A percentile compares a stretch with the other conserved stretches of the same genome.
Conservation (phyloP, 2,329 filamentous ascomycete species). For the Phialophora verrucosa region DNA sequence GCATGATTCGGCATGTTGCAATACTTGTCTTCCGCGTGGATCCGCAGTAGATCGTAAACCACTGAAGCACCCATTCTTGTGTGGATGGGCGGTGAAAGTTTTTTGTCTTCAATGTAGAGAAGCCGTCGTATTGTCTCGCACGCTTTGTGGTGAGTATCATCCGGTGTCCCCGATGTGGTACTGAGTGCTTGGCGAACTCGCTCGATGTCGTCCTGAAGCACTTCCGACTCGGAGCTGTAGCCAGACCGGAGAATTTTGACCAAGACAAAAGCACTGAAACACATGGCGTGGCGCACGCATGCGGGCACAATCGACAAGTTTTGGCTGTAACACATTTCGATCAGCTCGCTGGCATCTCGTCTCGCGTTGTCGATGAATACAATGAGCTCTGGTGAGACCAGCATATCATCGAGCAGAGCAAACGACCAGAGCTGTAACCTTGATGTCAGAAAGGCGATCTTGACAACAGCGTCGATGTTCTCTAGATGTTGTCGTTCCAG, state of each 20-base stretch:
- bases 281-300: slow-evolving; percentile 12
- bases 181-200: slow-evolving; percentile 16
- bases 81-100: slow-evolving; percentile 15
- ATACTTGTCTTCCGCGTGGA: slow-evolving; percentile 14
- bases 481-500: slow-evolving; percentile 12
- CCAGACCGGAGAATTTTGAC: slow-evolving; percentile 15
- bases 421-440: slow-evolving; percentile 20
- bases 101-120: slow-evolving; percentile 17
- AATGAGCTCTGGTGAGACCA: neutral
- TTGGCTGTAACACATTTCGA: slow-evolving; percentile 15
- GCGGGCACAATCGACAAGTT: slow-evolving; percentile 15
- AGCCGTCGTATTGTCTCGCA: slow-evolving; percentile 9
- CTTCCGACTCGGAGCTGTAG: slow-evolving; percentile 10
- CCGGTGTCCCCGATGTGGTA: slow-evolving; percentile 5
- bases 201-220: slow-evolving; percentile 17
- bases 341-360: slow-evolving; percentile 18
- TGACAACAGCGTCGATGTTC: slow-evolving; percentile 10
- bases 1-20: neutral
- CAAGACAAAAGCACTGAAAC: slow-evolving; percentile 14
- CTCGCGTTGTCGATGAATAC: slow-evolving; percentile 7
- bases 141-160: slow-evolving; percentile 16
- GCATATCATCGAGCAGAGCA: slow-evolving; percentile 18
- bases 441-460: slow-evolving; percentile 19
- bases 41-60: slow-evolving; percentile 16
- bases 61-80: slow-evolving; percentile 22